phyloP scores from a whole-genome alignment of 2,329 filamentous ascomycete species.

The Aureobasidium pullulans region DNA sequence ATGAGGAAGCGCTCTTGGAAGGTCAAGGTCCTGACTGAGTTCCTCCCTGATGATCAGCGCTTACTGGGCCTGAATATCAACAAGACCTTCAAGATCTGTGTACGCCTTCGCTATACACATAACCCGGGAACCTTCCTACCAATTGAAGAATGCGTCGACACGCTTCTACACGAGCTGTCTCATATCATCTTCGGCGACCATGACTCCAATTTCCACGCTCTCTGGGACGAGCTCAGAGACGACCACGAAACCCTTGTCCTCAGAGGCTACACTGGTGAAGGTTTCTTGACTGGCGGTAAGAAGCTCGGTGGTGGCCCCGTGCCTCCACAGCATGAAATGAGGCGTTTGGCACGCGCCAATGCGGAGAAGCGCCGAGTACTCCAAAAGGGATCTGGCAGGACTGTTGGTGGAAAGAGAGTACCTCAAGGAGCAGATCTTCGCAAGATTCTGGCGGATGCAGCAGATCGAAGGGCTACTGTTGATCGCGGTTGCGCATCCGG shows the following conservation, averaged over 20 bases:
- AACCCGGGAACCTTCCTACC: conserved; percentile 72
- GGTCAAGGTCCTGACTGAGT: conserved; percentile 73
- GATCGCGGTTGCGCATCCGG: conserved; percentile 70
- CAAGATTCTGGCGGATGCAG: conserved; percentile 63
- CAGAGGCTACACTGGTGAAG: conserved; percentile 87
- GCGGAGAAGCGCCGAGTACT: conserved; percentile 61
- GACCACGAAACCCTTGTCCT: conserved; percentile 68
- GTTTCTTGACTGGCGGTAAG: conserved; percentile 70
- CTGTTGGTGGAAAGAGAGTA: conserved; percentile 58
- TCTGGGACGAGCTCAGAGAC: conserved; percentile 85
- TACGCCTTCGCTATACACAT: conserved; percentile 69
- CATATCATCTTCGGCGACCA: conserved; percentile 83
- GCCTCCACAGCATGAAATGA: conserved; percentile 63
- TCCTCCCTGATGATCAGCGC: conserved; percentile 67
- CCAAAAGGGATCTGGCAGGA: conserved; percentile 58
- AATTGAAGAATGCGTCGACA: conserved; percentile 74
- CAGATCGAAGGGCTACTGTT: conserved; percentile 56
- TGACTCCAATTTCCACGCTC: conserved; percentile 69
- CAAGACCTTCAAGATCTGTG: conserved; percentile 66
- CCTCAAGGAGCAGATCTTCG: conserved; percentile 61
- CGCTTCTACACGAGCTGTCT: conserved; percentile 89
- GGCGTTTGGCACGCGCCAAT: conserved; percentile 59
- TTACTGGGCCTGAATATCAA: conserved; percentile 77
- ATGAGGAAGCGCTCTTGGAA: conserved; percentile 83
- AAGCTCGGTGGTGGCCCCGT: conserved; percentile 62